Evolutionary conservation across 2,329 filamentous ascomycete species (phyloP), one percentile per base, ranked within the genome.

Genomic region (Fusarium circinatum): DNA sequence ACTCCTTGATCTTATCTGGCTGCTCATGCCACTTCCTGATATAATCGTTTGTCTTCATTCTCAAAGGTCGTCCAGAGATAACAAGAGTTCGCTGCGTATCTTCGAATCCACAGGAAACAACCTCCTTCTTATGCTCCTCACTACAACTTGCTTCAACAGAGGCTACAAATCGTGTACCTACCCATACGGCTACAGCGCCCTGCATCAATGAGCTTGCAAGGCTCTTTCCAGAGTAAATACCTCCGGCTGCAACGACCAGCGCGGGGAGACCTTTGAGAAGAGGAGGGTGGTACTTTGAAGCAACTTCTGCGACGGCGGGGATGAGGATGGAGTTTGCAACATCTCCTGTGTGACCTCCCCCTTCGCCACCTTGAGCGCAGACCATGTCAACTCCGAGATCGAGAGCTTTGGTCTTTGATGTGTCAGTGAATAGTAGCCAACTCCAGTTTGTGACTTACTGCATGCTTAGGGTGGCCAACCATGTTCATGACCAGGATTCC

Each of bases 401-500:
- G 8, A 98, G 86, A 6, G 95, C 95, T 85, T 98, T 98, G 81
- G 55, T 70, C 76, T 78, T 30, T 30, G 8, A 17, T 45, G 26
- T 30, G 59, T 78, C 47, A 78, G 71, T 28, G 20, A 30, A 24
- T 28, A 41, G 28, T 6, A 47, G 20, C 30, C 6, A 36, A 3
- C 9, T 4, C 17, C 14, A 2, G 9, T 10, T 4, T 17, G 14
- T 22, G 12, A 49, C 76, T 67, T 66, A 92, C 89, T 2, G 95
- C 95, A 82, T 98, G 96, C 81, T 93, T 94, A 5, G 96, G 95
- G 78, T 95, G 93, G 0, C 96, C 96, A 26, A 98, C 95, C 95
- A 98, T 98, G 82, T 98, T 98, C 95, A 98, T 98, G 41, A 98
- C 88, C 67, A 97, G 80, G 45, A 98, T 93, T 0, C 93, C 93